Conservation (phyloP, 2,329 filamentous ascomycete genomes). For the Proliferodiscus dingleyae region DNA sequence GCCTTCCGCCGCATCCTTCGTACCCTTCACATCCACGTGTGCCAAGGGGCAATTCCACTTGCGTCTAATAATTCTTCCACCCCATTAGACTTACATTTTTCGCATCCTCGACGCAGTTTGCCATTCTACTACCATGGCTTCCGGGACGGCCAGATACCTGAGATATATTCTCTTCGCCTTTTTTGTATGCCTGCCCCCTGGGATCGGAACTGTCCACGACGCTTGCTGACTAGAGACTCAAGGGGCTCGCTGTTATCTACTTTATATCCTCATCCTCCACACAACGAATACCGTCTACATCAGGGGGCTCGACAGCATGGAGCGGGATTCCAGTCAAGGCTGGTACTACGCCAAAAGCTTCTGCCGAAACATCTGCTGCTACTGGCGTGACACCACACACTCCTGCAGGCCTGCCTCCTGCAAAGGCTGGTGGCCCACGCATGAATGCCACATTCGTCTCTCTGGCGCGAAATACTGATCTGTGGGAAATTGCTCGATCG, state of each 20-base stretch:
- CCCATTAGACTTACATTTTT: neutral
- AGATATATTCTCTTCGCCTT: slow-evolving; percentile 76
- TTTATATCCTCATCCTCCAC: slow-evolving; percentile 66
- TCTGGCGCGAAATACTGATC: slow-evolving; percentile 83
- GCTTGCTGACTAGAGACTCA: slow-evolving; percentile 1
- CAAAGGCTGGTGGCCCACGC: slow-evolving; percentile 60
- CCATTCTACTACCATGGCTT: slow-evolving; percentile 27
- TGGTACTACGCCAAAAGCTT: slow-evolving; percentile 22
- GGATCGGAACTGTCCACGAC: neutral
- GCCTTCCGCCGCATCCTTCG: slow-evolving; percentile 2
- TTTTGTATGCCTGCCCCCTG: slow-evolving; percentile 56
- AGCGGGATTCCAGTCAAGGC: slow-evolving; percentile 23
- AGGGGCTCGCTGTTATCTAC: slow-evolving; percentile 71
- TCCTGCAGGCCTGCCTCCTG: slow-evolving; percentile 32
- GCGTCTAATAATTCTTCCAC: slow-evolving; percentile 6
- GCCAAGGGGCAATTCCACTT: neutral
- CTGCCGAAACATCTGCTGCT: slow-evolving; percentile 7
- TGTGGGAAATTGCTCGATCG: slow-evolving; percentile 95
- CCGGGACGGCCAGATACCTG: slow-evolving; percentile 57
- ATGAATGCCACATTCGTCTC: slow-evolving; percentile 98
- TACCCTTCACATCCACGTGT: neutral
- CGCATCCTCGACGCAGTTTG: neutral
- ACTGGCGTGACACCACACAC: slow-evolving; percentile 26
- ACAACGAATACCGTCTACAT: slow-evolving; percentile 32
- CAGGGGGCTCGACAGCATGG: slow-evolving; percentile 21